Conservation (phyloP, 2,329 filamentous ascomycete genomes). For the Teratosphaeria viscida region DNA sequence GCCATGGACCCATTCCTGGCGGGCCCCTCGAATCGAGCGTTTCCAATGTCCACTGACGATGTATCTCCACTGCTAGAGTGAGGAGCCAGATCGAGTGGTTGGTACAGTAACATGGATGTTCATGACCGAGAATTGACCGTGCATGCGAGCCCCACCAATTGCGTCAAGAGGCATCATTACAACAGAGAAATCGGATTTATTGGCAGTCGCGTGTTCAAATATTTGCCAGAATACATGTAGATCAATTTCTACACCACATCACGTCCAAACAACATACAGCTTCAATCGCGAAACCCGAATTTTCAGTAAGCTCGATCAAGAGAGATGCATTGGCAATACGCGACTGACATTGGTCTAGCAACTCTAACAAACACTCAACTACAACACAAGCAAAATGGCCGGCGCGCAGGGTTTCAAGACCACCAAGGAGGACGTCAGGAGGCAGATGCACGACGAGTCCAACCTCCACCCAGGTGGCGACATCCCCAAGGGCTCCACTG, state of each 20-base stretch:
- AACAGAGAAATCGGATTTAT: not conserved
- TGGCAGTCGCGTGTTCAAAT: not conserved
- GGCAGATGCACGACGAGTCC: conserved; percentile 2
- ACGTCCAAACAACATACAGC: not conserved
- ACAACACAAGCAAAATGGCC: not conserved
- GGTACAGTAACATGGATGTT: not conserved
- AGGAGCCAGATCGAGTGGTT: not conserved
- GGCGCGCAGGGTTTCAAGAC: conserved; percentile 1
- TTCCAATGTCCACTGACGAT: not conserved
- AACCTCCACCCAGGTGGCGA: not conserved
- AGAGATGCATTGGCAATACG: not conserved
- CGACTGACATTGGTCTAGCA: not conserved
- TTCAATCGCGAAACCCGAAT: not conserved
- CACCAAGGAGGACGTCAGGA: conserved; percentile 5
- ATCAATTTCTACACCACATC: not conserved
- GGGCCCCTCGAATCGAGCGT: not conserved
- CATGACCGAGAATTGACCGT: not conserved
- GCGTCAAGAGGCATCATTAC: not conserved
- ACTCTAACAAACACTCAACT: not conserved
- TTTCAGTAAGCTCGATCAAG: not conserved
- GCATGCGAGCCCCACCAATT: not conserved
- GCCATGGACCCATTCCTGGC: not conserved
- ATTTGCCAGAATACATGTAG: not conserved
- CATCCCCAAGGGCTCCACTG: conserved; percentile 1
- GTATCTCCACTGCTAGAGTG: not conserved